These are phyloP conservation scores for Pseudodiploospora longispora DNA, from an alignment of 2,329 filamentous ascomycete species.

Conservation along the genomic window DNA sequence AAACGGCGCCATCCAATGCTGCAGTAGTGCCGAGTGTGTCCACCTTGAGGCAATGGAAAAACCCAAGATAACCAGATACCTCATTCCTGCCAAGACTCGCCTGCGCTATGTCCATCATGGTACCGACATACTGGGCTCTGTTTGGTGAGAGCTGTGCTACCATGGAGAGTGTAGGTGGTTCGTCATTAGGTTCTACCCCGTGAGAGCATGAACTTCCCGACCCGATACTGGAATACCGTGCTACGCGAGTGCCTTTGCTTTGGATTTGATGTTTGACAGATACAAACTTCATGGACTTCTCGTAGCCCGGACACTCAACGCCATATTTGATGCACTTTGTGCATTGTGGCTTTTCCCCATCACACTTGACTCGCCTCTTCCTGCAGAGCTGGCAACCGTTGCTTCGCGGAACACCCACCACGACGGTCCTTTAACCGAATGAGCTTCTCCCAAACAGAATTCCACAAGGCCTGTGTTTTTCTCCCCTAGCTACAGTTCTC, in stretches of 20 bases:
- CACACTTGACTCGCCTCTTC: constrained; percentile 36
- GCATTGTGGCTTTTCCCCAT: constrained; percentile 33
- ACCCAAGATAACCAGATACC: constrained; percentile 14
- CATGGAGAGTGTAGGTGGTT: constrained; percentile 5
- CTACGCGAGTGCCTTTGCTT: constrained; percentile 14
- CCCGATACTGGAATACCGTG: constrained; percentile 6
- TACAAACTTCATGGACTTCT: constrained; percentile 31
- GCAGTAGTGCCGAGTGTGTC: constrained; percentile 25
- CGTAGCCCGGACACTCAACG: constrained; percentile 31
- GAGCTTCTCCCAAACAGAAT: neutral
- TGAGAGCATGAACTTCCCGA: constrained; percentile 15
- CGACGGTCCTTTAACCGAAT: constrained; percentile 9
- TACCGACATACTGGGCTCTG: constrained; percentile 23
- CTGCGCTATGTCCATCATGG: constrained; percentile 20
- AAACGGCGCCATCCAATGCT: constrained; percentile 30
- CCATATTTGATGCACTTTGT: constrained; percentile 32
- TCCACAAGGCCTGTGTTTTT: neutral
- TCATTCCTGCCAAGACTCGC: constrained; percentile 12
- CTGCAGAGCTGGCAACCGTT: constrained; percentile 32
- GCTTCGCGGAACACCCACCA: constrained; percentile 32
- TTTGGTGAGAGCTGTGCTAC: constrained; percentile 11
- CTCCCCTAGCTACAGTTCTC: too few relatives aligned
- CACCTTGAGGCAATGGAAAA: constrained; percentile 19
- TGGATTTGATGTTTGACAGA: constrained; percentile 30
- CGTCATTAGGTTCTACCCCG: neutral